Evolutionary conservation across 1,284 basidiomycete species (phyloP).

Genomic region (Sanguinoderma infundibulare): DNA sequence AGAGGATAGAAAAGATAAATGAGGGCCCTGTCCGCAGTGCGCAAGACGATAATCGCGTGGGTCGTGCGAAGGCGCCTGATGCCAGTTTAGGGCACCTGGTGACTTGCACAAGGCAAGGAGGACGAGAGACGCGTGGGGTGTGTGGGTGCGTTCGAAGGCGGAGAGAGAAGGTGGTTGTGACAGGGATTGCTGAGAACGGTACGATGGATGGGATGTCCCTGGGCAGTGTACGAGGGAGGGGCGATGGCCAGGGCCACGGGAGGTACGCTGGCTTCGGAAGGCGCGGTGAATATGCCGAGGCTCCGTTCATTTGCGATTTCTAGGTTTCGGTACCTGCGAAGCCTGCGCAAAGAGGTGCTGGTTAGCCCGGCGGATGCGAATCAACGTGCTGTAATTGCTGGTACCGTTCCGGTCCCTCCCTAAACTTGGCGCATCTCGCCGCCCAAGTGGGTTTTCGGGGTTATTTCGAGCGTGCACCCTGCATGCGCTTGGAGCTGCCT

Average conservation of each 20-base stretch:
- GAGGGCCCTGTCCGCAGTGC: conserved; percentile 18
- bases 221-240: conserved; percentile 10
- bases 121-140: conserved; percentile 15
- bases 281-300: conserved; percentile 10
- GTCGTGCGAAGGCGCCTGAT: conserved; percentile 5
- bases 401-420: neutral
- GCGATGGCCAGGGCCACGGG: no score
- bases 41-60: conserved; percentile 21
- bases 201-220: neutral
- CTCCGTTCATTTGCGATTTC: conserved; percentile 2
- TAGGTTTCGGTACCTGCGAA: neutral
- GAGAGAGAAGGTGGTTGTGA: neutral
- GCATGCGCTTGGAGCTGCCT: neutral
- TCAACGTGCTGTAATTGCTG: neutral
- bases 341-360: conserved; percentile 1
- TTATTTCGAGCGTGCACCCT: neutral
- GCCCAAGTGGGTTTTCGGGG: neutral
- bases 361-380: neutral
- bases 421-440: neutral
- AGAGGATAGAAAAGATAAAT: conserved; percentile 1
- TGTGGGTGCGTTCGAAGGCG: conserved; percentile 7
- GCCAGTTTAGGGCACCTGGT: conserved; percentile 8
- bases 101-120: conserved; percentile 10
- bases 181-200: neutral
- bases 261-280: conserved; percentile 18